Evolutionary conservation across 768 basidiomycete species (phyloP), one percentile per base, ranked within the genome.

Genomic region (Sarcodon aspratus): DNA sequence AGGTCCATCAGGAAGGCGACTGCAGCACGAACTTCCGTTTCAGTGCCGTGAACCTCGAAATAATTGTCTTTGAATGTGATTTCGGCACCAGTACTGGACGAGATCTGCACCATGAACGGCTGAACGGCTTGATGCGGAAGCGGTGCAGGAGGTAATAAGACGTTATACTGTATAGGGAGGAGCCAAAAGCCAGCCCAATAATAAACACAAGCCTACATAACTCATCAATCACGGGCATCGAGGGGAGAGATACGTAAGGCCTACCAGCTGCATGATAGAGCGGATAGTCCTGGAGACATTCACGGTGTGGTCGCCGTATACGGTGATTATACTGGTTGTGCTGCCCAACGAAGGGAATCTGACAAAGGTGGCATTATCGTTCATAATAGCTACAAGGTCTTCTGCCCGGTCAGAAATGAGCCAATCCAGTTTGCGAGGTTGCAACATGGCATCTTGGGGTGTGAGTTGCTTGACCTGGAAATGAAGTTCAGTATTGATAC

Each of bases 161-260:
- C 88, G 62, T 96, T 96, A 71, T 91, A 95, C 47, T 94, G 87
- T 36, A 91, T 75, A 21, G 94, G 94, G 33, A 98, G 73, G 27
- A 97, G 79, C 93, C 93, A 98, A 68, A 95, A 89, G 8, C 91
- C 93, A n/a, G 90, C 94, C 34, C 94, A 82, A 61, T 96, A 96
- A 66, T 88, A 91, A 69, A 92, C 86, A 60, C 92, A 93, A 46
- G 92, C 85, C 94, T 97, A 42, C 11, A 15, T 15, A 9, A 27
- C 7, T 27, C 2, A 13, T 61, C 60, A 33, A 49, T 40, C 9
- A 36, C 9, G 18, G 9, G 21, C 12, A 12, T 15, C 38, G 45
- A 31, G 45, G 13, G 18, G 31, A 12, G 21, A 18, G n/a, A 33
- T n/a, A 48, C 10, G 44, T 21, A 21, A 33, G 11, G 75, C 90